Percentiles rank a stretch among this genome's conserved stretches.
phyloP scores from a whole-genome alignment of 2,329 filamentous ascomycete species.

The Akanthomyces muscarius region DNA sequence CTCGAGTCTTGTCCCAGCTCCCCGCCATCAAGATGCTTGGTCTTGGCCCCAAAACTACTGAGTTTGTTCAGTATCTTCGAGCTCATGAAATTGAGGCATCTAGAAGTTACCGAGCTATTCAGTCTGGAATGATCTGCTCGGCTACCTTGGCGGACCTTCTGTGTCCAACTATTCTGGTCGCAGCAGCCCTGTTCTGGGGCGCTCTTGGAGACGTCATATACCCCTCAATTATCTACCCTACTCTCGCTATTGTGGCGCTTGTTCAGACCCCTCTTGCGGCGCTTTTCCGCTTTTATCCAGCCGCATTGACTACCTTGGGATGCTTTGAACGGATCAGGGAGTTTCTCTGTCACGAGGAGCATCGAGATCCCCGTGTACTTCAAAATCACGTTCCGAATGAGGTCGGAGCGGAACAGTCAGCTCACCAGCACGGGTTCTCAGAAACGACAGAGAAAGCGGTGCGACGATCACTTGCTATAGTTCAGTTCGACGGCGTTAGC shows the following conservation, averaged over 20 bases:
- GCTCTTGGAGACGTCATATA: neutral
- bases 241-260: neutral
- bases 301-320: neutral
- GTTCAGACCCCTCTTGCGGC: neutral
- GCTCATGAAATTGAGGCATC: neutral
- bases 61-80: neutral
- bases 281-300: neutral
- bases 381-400: no score
- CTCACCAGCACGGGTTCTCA: neutral
- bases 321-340: slow-evolving; percentile 1
- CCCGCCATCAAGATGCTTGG: neutral
- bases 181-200: neutral
- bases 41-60: neutral
- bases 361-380: neutral
- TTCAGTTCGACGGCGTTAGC: neutral
- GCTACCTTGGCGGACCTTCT: neutral
- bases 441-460: neutral
- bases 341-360: neutral
- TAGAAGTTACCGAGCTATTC: neutral
- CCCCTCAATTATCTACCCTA: neutral
- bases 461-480: neutral
- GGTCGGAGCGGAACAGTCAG: neutral
- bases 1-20: neutral
- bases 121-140: neutral
- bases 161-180: neutral